These are phyloP conservation scores for Entomortierella chlamydospora DNA, from an alignment of 192 early-diverging fungal genomes.

Conservation along the genomic window DNA sequence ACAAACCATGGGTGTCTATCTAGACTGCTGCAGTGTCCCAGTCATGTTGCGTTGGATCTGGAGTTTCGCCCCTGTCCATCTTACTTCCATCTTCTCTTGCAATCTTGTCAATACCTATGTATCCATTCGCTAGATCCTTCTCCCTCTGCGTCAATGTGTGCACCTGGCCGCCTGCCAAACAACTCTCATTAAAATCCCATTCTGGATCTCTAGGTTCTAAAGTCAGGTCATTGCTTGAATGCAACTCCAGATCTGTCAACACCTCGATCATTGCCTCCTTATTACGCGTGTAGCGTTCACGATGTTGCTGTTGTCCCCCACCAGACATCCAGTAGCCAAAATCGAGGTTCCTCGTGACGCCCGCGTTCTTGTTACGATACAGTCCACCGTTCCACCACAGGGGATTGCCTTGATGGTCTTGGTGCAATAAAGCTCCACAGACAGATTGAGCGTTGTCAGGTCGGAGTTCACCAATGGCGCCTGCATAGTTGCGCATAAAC, in stretches of 20 bases:
- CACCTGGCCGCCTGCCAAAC: conserved; percentile 17
- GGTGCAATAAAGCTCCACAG: conserved; percentile 62
- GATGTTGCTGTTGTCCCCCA: conserved; percentile 44
- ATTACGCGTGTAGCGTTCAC: conserved; percentile 30
- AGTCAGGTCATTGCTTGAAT: conserved; percentile 14
- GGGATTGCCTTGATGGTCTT: conserved; percentile 52
- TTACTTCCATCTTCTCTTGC: conserved; percentile 22
- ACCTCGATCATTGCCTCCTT: conserved; percentile 37
- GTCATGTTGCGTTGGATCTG: conserved; percentile 34
- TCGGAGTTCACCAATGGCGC: conserved; percentile 63
- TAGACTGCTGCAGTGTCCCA: conserved; percentile 20
- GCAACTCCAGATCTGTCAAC: conserved; percentile 13
- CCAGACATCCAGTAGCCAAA: conserved; percentile 56
- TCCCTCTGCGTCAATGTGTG: conserved; percentile 8
- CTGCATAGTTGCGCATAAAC: conserved; percentile 61
- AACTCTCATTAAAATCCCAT: conserved; percentile 47
- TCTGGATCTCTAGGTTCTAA: conserved; percentile 14
- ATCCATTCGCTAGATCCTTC: conserved; percentile 21
- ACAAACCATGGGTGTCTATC: neutral
- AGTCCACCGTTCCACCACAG: conserved; percentile 67
- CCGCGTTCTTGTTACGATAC: conserved; percentile 60
- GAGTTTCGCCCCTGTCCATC: neutral
- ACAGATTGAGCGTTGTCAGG: conserved; percentile 40
- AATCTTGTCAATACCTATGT: conserved; percentile 29
- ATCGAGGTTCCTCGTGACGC: conserved; percentile 45